phyloP scores from a whole-genome alignment of 2,329 filamentous ascomycete species.

The Sporothrix variecibatus region DNA sequence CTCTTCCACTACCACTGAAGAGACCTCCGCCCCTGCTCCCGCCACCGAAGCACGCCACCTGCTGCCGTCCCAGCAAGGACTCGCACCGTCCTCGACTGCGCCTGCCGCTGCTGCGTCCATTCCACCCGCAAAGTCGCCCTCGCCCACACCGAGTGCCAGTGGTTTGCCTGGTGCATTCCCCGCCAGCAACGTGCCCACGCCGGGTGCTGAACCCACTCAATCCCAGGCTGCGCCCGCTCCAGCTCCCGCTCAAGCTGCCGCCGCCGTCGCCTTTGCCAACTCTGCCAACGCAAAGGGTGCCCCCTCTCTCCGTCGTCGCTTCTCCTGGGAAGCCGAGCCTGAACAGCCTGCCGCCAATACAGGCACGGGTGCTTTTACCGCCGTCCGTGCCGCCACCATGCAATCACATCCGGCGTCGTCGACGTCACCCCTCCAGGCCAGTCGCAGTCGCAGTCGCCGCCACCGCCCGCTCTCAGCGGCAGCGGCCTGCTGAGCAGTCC shows the following conservation, averaged over 20 bases:
- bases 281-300: not conserved
- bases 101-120: not conserved
- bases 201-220: not conserved
- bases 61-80: slow-evolving; percentile 7
- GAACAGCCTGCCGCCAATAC: slow-evolving; percentile 29
- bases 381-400: not conserved
- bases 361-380: not conserved
- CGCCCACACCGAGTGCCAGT: not conserved
- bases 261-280: not conserved
- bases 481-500: not conserved
- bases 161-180: slow-evolving; percentile 9
- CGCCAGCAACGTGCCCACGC: not conserved
- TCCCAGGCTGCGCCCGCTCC: not conserved
- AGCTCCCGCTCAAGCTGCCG: slow-evolving; percentile 4
- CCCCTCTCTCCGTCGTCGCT: slow-evolving; percentile 35
- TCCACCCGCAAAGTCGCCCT: not conserved
- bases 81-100: not conserved
- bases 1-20: not conserved
- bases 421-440: not conserved
- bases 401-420: not conserved
- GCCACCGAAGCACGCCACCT: not conserved
- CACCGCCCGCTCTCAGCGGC: not conserved
- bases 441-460: not conserved
- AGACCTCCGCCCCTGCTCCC: not conserved
- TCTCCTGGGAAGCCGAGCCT: slow-evolving; percentile 48